Evolutionary conservation across 106 monocot species (phyloP).

Genomic region (Phalaenopsis aphrodite): DNA sequence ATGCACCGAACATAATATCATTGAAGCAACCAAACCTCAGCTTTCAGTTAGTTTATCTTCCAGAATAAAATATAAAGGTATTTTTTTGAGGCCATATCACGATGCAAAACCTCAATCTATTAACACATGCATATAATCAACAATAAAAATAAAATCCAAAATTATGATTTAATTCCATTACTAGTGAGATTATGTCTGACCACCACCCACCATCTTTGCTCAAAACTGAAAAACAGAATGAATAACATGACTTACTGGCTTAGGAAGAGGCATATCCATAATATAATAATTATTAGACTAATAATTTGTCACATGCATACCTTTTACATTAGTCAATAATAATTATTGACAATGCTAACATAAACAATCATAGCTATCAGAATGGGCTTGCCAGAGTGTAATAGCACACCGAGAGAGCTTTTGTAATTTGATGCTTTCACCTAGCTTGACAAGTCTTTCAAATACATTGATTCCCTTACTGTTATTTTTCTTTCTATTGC

Average conservation of each 20-base stretch:
- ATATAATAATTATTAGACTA: neutral
- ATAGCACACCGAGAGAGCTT: neutral
- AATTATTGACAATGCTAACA: neutral
- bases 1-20: neutral
- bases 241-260: neutral
- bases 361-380: neutral
- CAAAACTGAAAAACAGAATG: neutral
- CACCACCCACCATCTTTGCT: neutral
- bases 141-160: neutral
- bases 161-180: neutral
- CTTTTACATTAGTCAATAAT: neutral
- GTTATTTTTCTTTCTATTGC: neutral
- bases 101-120: neutral
- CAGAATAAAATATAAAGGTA: neutral
- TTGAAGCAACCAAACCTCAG: neutral
- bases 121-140: neutral
- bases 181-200: neutral
- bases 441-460: neutral
- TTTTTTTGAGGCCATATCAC: neutral
- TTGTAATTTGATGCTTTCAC: neutral
- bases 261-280: neutral
- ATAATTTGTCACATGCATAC: neutral
- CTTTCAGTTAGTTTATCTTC: neutral
- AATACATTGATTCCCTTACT: neutral
- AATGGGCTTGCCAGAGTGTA: neutral